Evolutionary conservation across 2,329 filamentous ascomycete species (phyloP), one percentile per base, ranked within the genome.

Genomic region (Penicillium hesseltinei): DNA sequence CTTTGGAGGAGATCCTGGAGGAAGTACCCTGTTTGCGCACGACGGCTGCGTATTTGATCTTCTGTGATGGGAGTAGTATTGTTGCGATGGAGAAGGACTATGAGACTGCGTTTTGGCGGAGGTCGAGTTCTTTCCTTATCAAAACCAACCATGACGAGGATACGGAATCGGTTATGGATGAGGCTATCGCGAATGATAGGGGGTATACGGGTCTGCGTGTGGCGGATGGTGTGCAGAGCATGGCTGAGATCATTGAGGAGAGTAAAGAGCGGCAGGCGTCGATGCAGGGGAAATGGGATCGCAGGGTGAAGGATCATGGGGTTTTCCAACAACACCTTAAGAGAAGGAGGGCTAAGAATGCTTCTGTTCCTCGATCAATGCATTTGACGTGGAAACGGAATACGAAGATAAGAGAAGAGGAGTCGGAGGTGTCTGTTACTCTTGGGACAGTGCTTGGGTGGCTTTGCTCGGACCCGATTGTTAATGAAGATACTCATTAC

Each of bases 401-500:
- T 44, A 48, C 51, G 57, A 25, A 19, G 4, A 33, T 44, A 13
- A 51, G 60, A 19, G 9, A 45, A 27, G n/a, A 33, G 33, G 46
- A 56, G 48, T 60, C 64, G 35, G 62, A 65, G 36, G 51, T 69
- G 11, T 68, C 64, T 11, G 61, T 69, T 31, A 69, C 64, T 58
- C 67, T 71, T 10, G 49, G 59, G 15, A 72, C 77, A 31, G 64
- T 85, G 3, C 70, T 77, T 2, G 62, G 70, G 11, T 84, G 83
- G 83, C 71, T 85, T 9, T 72, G 73, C 23, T 72, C 71, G 15
- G 82, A 79, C 58, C 84, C 84, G 0, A 81, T 82, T 4, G 78
- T 78, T 17, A 87, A 86, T 63, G 80, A 84, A 54, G 75, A 74
- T 36, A 86, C 83, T 2, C 84, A 88, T 69, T 87, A 82, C 69